Evolutionary conservation across 2,329 filamentous ascomycete genomes (phyloP), one percentile per base, ranked within the genome.

Genomic region (Diaporthe ilicicola): DNA sequence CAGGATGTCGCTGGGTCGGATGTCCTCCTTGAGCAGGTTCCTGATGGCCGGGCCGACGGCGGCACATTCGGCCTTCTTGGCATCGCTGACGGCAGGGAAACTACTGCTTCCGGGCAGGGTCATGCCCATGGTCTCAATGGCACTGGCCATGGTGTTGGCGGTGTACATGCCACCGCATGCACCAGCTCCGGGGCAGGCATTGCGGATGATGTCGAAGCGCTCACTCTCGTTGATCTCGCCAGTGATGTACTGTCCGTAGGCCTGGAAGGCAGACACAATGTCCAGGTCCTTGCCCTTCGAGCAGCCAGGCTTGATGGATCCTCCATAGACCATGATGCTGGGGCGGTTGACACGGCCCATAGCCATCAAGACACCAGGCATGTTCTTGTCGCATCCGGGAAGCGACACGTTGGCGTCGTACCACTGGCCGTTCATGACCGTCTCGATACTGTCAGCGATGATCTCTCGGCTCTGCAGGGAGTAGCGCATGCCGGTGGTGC

Each of bases 331-430:
- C 96, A 99, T 99, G 79, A 99, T 87, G 77, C 93, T 94, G 37
- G 96, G 96, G 56, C 96, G 88, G 86, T 99, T 98, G 75, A 98
- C 91, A 76, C 96, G 90, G 46, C 94, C 95, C 93, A 98, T 98
- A 70, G 95, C 96, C 78, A 96, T 96, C 77, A 94, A 84, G 15
- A 96, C 93, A 82, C 93, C 93, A 1, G 94, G 94, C 96, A 99
- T 98, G 85, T 99, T 99, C 90, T 99, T 99, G 88, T 99, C 96
- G 83, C 96, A 99, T 61, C 96, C 96, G 17, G 96, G 96, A 77
- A 99, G 93, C 67, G 94, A 97, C 80, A 99, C 93, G 83, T 98
- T 98, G 76, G 91, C 95, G 82, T 99, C 96, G 81, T 99, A 98
- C 94, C 95, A 98, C 84, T 99, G 96, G 19, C 94, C 96, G 76